Evolutionary conservation across 306 rosid genomes (phyloP), one percentile per base, ranked within the genome.

Genomic region (Trichosanthes cucumerina): DNA sequence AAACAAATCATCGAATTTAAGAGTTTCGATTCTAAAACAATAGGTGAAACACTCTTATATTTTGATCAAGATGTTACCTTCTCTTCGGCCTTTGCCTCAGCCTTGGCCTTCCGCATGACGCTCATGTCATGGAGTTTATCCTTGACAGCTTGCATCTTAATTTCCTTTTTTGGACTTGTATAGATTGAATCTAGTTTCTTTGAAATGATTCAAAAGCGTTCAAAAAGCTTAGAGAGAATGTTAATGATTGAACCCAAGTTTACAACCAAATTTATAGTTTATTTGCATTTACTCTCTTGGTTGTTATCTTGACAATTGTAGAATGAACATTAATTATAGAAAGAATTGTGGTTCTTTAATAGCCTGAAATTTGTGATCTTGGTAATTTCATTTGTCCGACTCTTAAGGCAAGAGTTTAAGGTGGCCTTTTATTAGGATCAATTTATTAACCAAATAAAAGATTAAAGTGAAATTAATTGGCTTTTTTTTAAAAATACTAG

Each of bases 61-160:
- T n/a, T 8, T 46, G 6, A 31, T 53, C 2, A 4, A 16, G 62
- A 13, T 1, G 10, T 81, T 54, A 88, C 95, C 95, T 85, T 85
- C 77, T 93, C 96, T 84, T 91, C 90, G 0, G 96, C 95, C 89
- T 24, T 89, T 58, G 89, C 85, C 52, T 93, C 91, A 3, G 83
- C 86, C 89, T 83, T 89, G 86, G 41, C 90, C 86, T 88, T 87
- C 6, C 89, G 91, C 87, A 87, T 46, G 81, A 78, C 83, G 62
- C 73, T 83, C 80, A 89, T 84, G 73, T 85, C 92, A 1, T 80
- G 81, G 1, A 89, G 28, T 80, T 91, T 93, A 1, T 93, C 96
- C 84, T 83, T 91, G 33, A 91, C 84, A 52, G 92, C 91, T 87
- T 91, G 96, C 98, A 93, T 93, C 44, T 66, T n/a, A n/a, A n/a